Evolutionary conservation across 352 stramenopile species (phyloP).

Genomic region (Pythium phragmiticola): DNA sequence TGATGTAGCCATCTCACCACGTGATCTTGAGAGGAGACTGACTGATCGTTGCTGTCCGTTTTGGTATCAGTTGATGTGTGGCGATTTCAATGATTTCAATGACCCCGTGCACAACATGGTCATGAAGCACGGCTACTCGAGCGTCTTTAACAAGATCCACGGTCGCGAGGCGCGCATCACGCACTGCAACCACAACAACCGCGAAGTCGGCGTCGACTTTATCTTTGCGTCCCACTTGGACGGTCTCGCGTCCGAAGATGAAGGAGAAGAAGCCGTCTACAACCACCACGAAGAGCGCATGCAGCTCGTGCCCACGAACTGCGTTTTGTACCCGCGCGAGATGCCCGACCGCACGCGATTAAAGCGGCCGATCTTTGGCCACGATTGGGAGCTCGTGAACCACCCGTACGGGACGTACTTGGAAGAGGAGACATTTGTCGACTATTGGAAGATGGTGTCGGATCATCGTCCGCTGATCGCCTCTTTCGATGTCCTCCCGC

Average conservation of each 20-base stretch:
- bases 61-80: slow-evolving; percentile 49
- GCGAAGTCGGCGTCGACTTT: slow-evolving; percentile 84
- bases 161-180: slow-evolving; percentile 81
- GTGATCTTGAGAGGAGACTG: slow-evolving; percentile 3
- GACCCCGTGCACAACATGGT: slow-evolving; percentile 79
- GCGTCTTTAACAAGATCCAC: slow-evolving; percentile 72
- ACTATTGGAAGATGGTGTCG: slow-evolving; percentile 85
- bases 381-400: slow-evolving; percentile 57
- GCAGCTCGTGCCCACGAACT: slow-evolving; percentile 53
- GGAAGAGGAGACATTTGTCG: slow-evolving; percentile 56
- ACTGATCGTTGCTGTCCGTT: not conserved
- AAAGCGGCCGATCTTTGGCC: slow-evolving; percentile 75
- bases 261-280: not conserved
- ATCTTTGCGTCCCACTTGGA: slow-evolving; percentile 71
- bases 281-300: slow-evolving; percentile 28
- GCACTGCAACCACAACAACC: slow-evolving; percentile 89
- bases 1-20: slow-evolving; percentile 5
- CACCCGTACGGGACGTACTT: slow-evolving; percentile 37
- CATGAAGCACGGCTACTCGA: slow-evolving; percentile 66
- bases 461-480: slow-evolving; percentile 68
- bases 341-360: slow-evolving; percentile 66
- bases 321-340: slow-evolving; percentile 58
- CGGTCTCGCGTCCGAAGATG: slow-evolving; percentile 2
- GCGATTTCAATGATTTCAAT: slow-evolving; percentile 88
- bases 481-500: slow-evolving; percentile 48